Conservation (phyloP, 2,329 filamentous ascomycete species). For the Colletotrichum sp. region DNA sequence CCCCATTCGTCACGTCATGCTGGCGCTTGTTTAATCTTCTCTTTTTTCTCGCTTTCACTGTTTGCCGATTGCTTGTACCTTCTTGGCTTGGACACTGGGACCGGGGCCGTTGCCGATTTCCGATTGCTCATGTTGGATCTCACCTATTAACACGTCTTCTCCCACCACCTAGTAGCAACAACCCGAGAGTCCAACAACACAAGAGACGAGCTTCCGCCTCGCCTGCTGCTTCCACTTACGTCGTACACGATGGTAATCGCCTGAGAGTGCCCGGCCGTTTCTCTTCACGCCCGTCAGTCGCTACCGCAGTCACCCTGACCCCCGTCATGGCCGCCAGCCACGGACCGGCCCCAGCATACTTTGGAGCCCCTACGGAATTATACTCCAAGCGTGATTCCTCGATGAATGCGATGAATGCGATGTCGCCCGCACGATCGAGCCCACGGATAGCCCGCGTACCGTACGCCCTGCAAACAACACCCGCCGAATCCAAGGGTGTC, state of each 20-base stretch:
- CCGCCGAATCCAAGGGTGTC: constrained; percentile 22
- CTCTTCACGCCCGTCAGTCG: not conserved
- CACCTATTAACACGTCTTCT: constrained; percentile 4
- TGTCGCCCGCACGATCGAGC: not conserved
- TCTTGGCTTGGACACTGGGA: not conserved
- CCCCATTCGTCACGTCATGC: constrained; percentile 4
- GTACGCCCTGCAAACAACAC: constrained; percentile 29
- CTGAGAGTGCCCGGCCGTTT: constrained; percentile 18
- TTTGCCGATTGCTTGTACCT: constrained; percentile 1
- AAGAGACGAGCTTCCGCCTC: constrained; percentile 21
- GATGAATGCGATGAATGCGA: not conserved
- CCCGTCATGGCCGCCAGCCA: constrained; percentile 14
- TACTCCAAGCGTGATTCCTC: constrained; percentile 16
- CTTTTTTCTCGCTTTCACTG: not conserved
- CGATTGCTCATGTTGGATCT: not conserved
- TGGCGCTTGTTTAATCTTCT: constrained; percentile 2
- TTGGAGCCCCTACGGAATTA: constrained; percentile 15
- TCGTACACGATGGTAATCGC: constrained; percentile 15
- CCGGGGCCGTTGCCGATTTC: not conserved
- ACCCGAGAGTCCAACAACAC: constrained; percentile 20
- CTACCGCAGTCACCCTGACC: not conserved
- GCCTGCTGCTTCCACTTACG: constrained; percentile 12
- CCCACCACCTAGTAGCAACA: constrained; percentile 3
- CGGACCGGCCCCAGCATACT: constrained; percentile 20
- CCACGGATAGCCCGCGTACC: not conserved